phyloP scores from a whole-genome alignment of 2,329 filamentous ascomycete genomes.

The Cordyceps farinosa region DNA sequence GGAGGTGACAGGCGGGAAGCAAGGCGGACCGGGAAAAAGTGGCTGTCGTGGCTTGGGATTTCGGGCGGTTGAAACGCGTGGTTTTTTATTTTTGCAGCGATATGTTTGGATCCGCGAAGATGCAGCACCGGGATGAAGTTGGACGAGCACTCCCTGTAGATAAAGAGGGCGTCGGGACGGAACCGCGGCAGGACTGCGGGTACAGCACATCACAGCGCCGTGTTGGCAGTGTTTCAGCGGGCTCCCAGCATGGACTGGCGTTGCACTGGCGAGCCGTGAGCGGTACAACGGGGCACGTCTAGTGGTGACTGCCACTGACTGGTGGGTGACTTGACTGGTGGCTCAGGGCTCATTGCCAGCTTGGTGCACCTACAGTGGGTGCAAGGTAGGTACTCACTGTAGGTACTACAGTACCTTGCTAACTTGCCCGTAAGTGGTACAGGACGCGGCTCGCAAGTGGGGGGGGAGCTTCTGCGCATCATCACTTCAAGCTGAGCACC shows the following conservation, averaged over 20 bases:
- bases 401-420: too few species aligned
- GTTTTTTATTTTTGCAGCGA: background rate
- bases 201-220: background rate
- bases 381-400: too few species aligned
- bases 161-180: slow-evolving; percentile 9
- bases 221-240: slow-evolving; percentile 1
- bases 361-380: background rate
- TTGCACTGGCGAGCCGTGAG: slow-evolving; percentile 1
- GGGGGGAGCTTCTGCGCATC: background rate
- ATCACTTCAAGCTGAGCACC: background rate
- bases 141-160: background rate
- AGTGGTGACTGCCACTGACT: background rate
- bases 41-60: slow-evolving; percentile 3
- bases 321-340: too few species aligned
- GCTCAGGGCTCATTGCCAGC: background rate
- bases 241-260: background rate
- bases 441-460: background rate
- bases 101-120: background rate
- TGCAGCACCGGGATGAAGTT: slow-evolving; percentile 3
- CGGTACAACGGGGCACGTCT: background rate
- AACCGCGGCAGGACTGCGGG: slow-evolving; percentile 1
- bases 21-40: background rate
- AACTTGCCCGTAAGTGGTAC: too few species aligned
- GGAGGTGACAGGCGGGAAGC: background rate
- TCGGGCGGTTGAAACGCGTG: slow-evolving; percentile 1